Conservation (phyloP, 1,139 yeast genomes). For the Debaryomyces coudertii region DNA sequence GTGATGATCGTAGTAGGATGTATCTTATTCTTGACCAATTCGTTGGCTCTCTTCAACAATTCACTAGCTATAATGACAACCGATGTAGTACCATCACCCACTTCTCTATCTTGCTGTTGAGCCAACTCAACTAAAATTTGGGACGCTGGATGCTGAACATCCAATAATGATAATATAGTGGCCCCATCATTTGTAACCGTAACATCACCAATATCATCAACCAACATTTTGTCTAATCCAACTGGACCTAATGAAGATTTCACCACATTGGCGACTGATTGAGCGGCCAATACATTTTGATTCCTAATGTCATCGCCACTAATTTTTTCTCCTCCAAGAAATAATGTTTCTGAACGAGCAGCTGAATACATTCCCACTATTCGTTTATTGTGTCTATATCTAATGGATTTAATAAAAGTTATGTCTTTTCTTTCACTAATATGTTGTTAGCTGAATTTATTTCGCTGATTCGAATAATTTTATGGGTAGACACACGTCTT, state of each 20-base stretch:
- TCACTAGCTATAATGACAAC: slow-evolving; percentile 96
- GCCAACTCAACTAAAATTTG: slow-evolving; percentile 96
- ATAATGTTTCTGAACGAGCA: slow-evolving; percentile 87
- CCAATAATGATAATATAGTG: slow-evolving; percentile 84
- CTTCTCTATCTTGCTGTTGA: slow-evolving; percentile 98
- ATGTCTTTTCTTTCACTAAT: background rate
- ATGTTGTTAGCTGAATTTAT: background rate
- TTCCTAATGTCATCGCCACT: slow-evolving; percentile 96
- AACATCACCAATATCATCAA: slow-evolving; percentile 98
- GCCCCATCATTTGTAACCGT: slow-evolving; percentile 99
- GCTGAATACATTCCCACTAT: slow-evolving; percentile 46
- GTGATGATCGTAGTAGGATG: slow-evolving; percentile 98
- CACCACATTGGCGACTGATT: slow-evolving; percentile 96
- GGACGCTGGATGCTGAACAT: slow-evolving; percentile 99
- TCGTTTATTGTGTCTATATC: slow-evolving; percentile 7
- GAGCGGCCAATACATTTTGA: slow-evolving; percentile 95
- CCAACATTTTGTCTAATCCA: slow-evolving; percentile 97
- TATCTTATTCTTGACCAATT: slow-evolving; percentile 86
- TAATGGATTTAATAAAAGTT: background rate
- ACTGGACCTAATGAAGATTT: slow-evolving; percentile 98
- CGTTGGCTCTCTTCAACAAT: slow-evolving; percentile 89
- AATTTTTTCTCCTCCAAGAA: slow-evolving; percentile 93
- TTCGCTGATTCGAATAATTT: slow-evolving; percentile 6
- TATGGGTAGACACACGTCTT: slow-evolving; percentile 6
- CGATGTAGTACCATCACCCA: slow-evolving; percentile 98